A percentile compares a stretch with the other conserved stretches of the same genome.
phyloP scores from a whole-genome alignment of 1,139 yeast genomes.

The Scheffersomyces segobiensis region DNA sequence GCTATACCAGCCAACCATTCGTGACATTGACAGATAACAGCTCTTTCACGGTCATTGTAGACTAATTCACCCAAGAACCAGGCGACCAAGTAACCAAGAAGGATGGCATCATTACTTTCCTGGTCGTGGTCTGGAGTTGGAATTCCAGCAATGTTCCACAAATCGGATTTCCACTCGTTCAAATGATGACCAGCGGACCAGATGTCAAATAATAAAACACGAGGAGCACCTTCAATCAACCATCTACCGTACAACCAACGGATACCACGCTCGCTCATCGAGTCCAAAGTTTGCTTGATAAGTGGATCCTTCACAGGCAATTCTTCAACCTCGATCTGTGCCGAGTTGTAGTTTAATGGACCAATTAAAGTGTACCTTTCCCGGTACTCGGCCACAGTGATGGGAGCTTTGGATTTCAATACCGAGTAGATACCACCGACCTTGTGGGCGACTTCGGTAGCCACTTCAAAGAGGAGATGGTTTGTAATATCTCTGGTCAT shows the following conservation, averaged over 20 bases:
- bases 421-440: constrained; percentile 99
- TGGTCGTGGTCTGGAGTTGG: constrained; percentile 89
- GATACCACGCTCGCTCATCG: constrained; percentile 81
- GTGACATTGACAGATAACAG: constrained; percentile 92
- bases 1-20: constrained; percentile 99
- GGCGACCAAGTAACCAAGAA: constrained; percentile 90
- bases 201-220: constrained; percentile 85
- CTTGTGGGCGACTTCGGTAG: constrained; percentile 96
- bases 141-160: constrained; percentile 89
- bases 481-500: constrained; percentile 79
- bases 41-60: constrained; percentile 76
- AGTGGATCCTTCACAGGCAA: constrained; percentile 67
- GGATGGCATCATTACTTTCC: constrained; percentile 89
- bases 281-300: constrained; percentile 60
- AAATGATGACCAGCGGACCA: constrained; percentile 69
- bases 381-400: constrained; percentile 90
- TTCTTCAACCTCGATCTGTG: constrained; percentile 93
- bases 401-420: constrained; percentile 93
- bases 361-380: constrained; percentile 88
- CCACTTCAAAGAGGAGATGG: constrained; percentile 88
- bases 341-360: constrained; percentile 77
- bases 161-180: constrained; percentile 92
- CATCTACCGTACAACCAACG: constrained; percentile 88
- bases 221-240: constrained; percentile 97
- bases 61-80: constrained; percentile 97